Conservation (phyloP, 2,329 filamentous ascomycete genomes). For the Clonostachys rosea region DNA sequence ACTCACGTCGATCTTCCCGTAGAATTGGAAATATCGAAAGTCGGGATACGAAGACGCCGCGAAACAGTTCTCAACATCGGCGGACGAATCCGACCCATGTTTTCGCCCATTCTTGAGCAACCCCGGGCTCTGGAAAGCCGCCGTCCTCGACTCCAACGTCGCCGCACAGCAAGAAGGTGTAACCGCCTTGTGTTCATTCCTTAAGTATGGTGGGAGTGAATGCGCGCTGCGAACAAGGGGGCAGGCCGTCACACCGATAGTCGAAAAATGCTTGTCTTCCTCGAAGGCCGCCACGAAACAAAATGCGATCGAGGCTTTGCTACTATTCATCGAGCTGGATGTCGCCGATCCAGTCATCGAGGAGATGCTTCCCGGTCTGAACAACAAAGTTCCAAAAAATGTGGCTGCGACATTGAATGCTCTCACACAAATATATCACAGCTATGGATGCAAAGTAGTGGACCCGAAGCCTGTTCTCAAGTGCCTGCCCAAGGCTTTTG, state of each 20-base stretch:
- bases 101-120: constrained; percentile 88
- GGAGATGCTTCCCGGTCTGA: constrained; percentile 76
- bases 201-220: constrained; percentile 83
- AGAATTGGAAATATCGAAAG: constrained; percentile 97
- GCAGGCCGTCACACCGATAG: constrained; percentile 71
- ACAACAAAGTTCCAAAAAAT: constrained; percentile 89
- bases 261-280: constrained; percentile 87
- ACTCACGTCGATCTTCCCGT: not conserved
- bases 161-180: constrained; percentile 94
- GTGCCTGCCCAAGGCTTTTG: constrained; percentile 81
- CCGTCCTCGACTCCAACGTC: constrained; percentile 91
- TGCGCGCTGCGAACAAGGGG: constrained; percentile 74
- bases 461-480: constrained; percentile 93
- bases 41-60: constrained; percentile 88
- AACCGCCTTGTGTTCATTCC: constrained; percentile 80
- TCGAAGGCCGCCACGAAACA: constrained; percentile 86
- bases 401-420: constrained; percentile 68
- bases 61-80: constrained; percentile 79
- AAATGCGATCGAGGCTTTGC: constrained; percentile 77
- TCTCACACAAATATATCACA: constrained; percentile 81
- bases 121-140: constrained; percentile 82
- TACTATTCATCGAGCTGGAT: constrained; percentile 89
- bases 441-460: constrained; percentile 89
- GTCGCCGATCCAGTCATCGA: constrained; percentile 82
- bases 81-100: constrained; percentile 78